These are phyloP conservation scores for Athelia psychrophila DNA, from an alignment of 1,284 basidiomycete genomes.

Conservation along the genomic window DNA sequence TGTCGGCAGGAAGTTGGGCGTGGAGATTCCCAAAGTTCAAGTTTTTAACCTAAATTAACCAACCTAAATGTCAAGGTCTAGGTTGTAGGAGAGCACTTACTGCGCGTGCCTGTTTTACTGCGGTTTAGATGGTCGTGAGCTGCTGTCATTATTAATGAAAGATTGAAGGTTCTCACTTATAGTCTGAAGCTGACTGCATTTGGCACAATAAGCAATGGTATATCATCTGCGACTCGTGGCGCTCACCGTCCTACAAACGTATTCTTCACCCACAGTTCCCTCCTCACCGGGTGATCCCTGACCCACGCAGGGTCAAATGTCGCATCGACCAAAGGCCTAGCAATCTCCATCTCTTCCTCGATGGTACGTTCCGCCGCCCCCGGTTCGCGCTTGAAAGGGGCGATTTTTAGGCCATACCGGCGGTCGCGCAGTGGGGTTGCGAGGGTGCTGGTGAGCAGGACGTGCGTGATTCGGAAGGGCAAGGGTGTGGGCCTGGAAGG, in stretches of 20 bases:
- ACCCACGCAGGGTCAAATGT: constrained; percentile 38
- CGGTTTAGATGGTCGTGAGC: too few species aligned
- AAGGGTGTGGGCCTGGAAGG: constrained; percentile 28
- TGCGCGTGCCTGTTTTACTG: constrained; percentile 8
- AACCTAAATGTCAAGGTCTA: background rate
- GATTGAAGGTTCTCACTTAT: constrained; percentile 5
- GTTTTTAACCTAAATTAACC: background rate
- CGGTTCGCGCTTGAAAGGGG: constrained; percentile 2
- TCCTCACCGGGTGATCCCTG: constrained; percentile 20
- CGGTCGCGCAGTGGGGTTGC: constrained; percentile 19
- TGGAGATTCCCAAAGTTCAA: constrained; percentile 6
- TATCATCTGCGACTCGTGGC: too few species aligned
- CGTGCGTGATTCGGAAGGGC: constrained; percentile 38
- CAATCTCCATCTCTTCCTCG: constrained; percentile 31
- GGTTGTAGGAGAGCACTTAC: constrained; percentile 1
- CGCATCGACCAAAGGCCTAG: constrained; percentile 24
- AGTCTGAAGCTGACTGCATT: constrained; percentile 1
- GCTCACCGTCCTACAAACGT: too few species aligned
- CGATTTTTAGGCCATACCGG: constrained; percentile 23
- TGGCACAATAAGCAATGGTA: too few species aligned
- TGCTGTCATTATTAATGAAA: too few species aligned
- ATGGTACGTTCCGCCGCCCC: constrained; percentile 15
- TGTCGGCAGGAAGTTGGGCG: constrained; percentile 12
- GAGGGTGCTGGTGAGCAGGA: constrained; percentile 34
- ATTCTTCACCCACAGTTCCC: constrained; percentile 6